Evolutionary conservation across 768 basidiomycete genomes (phyloP).

Genomic region (Phylloporus rhodoxanthus): DNA sequence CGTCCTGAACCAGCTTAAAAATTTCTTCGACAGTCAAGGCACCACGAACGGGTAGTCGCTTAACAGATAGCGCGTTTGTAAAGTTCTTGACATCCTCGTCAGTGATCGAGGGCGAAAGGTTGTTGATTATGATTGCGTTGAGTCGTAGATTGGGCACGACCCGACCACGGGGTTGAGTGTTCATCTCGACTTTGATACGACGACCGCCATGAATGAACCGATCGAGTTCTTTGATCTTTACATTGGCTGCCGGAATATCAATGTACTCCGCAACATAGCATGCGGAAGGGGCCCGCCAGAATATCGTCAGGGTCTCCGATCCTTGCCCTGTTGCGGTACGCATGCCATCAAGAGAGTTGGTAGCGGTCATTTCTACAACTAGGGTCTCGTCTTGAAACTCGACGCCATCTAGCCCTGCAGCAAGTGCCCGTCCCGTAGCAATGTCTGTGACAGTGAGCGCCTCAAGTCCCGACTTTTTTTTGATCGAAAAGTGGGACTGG

Average conservation of each 20-base stretch:
- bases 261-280: conserved; percentile 42
- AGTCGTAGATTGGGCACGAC: conserved; percentile 22
- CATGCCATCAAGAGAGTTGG: conserved; percentile 40
- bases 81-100: conserved; percentile 26
- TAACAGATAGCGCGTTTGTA: conserved; percentile 24
- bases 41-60: conserved; percentile 23
- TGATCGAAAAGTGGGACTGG: conserved; percentile 32
- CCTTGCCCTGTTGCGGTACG: conserved; percentile 29
- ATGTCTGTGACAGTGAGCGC: conserved; percentile 40
- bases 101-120: conserved; percentile 23
- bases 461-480: conserved; percentile 30
- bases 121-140: too few relatives aligned
- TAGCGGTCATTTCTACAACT: conserved; percentile 38
- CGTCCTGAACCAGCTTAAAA: conserved; percentile 17
- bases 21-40: conserved; percentile 16
- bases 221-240: conserved; percentile 36
- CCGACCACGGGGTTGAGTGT: conserved; percentile 33
- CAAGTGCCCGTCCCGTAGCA: conserved; percentile 37
- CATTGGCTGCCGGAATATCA: conserved; percentile 15
- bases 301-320: conserved; percentile 40
- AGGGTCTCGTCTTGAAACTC: conserved; percentile 42
- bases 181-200: conserved; percentile 42
- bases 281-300: conserved; percentile 45
- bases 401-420: conserved; percentile 41
- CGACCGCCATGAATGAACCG: conserved; percentile 34